A percentile compares a stretch with the other conserved stretches of the same genome.
Conservation (phyloP, 2,329 filamentous ascomycete species). For the Diplodia intermedia region DNA sequence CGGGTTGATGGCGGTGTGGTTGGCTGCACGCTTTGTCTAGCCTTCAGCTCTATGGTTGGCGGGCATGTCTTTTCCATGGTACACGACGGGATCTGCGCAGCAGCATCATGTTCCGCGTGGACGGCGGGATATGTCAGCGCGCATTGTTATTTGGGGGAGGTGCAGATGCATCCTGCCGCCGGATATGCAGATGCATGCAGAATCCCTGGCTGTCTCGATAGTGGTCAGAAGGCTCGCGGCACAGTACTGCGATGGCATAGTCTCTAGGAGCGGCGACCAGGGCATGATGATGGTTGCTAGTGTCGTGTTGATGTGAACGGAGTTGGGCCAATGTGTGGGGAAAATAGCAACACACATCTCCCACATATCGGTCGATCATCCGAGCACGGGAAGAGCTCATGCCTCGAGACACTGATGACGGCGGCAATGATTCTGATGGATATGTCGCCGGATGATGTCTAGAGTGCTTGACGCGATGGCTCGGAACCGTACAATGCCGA, state of each 20-base stretch:
- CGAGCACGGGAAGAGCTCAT: no score
- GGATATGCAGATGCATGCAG: neutral
- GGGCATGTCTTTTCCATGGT: neutral
- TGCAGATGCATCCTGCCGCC: conserved; percentile 8
- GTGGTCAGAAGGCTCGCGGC: neutral
- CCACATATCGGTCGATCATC: neutral
- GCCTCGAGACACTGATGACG: no score
- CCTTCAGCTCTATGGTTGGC: neutral
- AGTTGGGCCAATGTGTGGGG: neutral
- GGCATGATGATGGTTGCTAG: neutral
- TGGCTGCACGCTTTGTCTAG: neutral
- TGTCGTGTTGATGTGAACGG: neutral
- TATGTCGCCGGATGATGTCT: neutral
- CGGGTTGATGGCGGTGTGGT: neutral
- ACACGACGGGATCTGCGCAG: neutral
- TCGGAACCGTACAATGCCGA: no score
- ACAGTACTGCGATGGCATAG: neutral
- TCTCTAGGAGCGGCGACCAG: neutral
- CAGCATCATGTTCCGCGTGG: neutral
- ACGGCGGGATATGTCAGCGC: neutral
- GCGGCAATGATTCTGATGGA: neutral
- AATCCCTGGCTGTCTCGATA: neutral
- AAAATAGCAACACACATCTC: neutral
- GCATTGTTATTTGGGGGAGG: neutral
- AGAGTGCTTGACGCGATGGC: neutral